Conservation (phyloP, 192 early-diverging fungal species). For the Fimicolochytrium jonesii region DNA sequence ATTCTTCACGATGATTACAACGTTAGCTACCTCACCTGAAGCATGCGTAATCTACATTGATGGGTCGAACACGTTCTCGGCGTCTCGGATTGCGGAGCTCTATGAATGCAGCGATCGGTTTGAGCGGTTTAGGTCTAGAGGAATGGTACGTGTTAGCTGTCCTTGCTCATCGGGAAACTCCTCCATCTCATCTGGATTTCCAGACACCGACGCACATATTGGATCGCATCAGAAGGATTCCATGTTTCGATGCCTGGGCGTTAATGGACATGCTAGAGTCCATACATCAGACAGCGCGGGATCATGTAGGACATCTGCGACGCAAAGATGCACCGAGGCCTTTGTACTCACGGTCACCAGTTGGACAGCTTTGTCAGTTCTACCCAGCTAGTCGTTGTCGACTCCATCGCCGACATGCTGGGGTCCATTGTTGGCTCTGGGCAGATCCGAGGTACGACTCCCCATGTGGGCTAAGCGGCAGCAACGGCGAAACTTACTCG, state of each 20-base stretch:
- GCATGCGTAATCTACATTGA: conserved; percentile 25
- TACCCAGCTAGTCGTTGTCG: neutral
- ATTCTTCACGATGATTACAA: conserved; percentile 16
- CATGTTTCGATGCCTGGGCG: conserved; percentile 12
- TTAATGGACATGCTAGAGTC: conserved; percentile 15
- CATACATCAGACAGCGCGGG: neutral
- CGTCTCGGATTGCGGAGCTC: neutral
- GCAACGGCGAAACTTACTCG: neutral
- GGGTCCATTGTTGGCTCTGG: neutral
- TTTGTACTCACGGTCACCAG: neutral
- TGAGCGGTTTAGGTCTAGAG: neutral
- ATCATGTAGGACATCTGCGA: neutral
- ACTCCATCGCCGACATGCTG: neutral
- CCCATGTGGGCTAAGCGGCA: neutral
- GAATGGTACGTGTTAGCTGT: neutral
- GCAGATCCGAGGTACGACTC: neutral
- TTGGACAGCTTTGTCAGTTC: neutral
- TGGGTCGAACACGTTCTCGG: conserved; percentile 8
- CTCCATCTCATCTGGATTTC: neutral
- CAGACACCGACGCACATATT: neutral
- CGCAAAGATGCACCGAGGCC: neutral
- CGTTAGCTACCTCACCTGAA: neutral
- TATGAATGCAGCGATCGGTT: conserved; percentile 12
- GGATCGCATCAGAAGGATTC: conserved; percentile 4
- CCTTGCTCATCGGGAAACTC: neutral